These are phyloP conservation scores for Sphaceloma murrayae DNA, from an alignment of 2,329 filamentous ascomycete species.

Conservation along the genomic window DNA sequence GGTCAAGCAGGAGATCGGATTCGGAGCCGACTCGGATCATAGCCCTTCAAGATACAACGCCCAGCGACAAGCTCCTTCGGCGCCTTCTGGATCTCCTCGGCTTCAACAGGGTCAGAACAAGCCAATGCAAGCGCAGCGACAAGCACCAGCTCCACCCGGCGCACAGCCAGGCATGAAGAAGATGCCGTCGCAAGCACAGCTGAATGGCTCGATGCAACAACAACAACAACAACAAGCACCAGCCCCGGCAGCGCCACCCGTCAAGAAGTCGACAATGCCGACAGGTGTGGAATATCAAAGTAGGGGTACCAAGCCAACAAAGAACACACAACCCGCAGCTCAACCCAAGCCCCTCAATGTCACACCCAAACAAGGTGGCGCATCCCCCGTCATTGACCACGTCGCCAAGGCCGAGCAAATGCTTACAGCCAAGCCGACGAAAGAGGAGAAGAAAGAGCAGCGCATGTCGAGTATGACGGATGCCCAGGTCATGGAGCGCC, in stretches of 20 bases:
- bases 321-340: slow-evolving; percentile 24
- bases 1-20: slow-evolving; percentile 83
- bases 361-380: slow-evolving; percentile 38
- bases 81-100: slow-evolving; percentile 48
- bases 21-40: slow-evolving; percentile 43
- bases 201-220: slow-evolving; percentile 24
- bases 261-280: slow-evolving; percentile 20
- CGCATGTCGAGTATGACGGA: slow-evolving; percentile 99
- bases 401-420: slow-evolving; percentile 86
- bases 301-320: slow-evolving; percentile 8
- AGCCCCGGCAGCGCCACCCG: slow-evolving; percentile 1
- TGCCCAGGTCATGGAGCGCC: slow-evolving; percentile 89
- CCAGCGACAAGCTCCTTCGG: slow-evolving; percentile 61
- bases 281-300: slow-evolving; percentile 16
- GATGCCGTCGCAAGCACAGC: slow-evolving; percentile 14
- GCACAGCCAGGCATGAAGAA: slow-evolving; percentile 20
- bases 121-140: slow-evolving; percentile 60
- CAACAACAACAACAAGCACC: slow-evolving; percentile 8
- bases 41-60: slow-evolving; percentile 69
- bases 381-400: slow-evolving; percentile 50
- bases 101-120: slow-evolving; percentile 41
- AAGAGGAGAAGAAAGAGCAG: slow-evolving; percentile 79
- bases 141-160: slow-evolving; percentile 63
- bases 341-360: slow-evolving; percentile 46
- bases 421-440: slow-evolving; percentile 49